These are phyloP conservation scores for Spinacia oleracea DNA, from an alignment of 179 eudicot species.

Conservation along the genomic window DNA sequence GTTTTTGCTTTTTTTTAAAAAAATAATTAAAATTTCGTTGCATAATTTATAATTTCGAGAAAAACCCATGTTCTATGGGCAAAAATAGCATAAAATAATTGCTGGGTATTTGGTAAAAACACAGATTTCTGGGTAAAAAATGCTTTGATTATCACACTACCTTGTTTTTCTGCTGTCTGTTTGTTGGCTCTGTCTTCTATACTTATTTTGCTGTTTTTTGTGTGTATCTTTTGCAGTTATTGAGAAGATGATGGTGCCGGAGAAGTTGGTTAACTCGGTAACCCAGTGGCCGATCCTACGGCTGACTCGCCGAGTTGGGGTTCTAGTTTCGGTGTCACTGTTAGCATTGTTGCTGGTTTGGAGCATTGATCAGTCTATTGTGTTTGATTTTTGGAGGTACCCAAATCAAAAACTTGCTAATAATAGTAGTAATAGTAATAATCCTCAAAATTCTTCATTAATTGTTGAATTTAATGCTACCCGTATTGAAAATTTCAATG, in stretches of 20 bases:
- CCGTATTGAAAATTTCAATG: conserved; percentile 13
- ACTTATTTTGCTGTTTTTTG: not conserved
- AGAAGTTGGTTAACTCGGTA: conserved; percentile 38
- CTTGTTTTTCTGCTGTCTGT: conserved; percentile 28
- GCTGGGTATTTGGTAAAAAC: conserved; percentile 16
- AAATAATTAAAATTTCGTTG: not conserved
- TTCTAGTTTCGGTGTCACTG: conserved; percentile 17
- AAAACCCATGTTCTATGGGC: conserved; percentile 19
- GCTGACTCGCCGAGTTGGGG: conserved; percentile 40
- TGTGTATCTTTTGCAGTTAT: conserved; percentile 23
- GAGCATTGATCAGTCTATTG: conserved; percentile 36
- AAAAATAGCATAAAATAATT: conserved; percentile 12
- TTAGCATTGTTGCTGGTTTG: conserved; percentile 36
- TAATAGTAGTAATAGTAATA: not conserved
- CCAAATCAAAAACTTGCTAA: conserved; percentile 23
- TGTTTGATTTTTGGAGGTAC: conserved; percentile 40
- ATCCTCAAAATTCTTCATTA: not conserved
- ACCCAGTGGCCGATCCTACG: conserved; percentile 40
- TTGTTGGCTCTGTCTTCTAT: conserved; percentile 16
- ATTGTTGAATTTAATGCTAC: conserved; percentile 19
- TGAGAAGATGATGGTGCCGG: conserved; percentile 37
- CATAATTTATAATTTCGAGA: conserved; percentile 19
- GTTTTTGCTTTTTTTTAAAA: not conserved
- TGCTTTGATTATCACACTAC: conserved; percentile 26
- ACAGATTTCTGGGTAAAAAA: conserved; percentile 12